A percentile compares a stretch with the other conserved stretches of the same genome.
These are phyloP conservation scores for Rhizopogon vesiculosus DNA, from an alignment of 768 basidiomycete species.

Conservation along the genomic window DNA sequence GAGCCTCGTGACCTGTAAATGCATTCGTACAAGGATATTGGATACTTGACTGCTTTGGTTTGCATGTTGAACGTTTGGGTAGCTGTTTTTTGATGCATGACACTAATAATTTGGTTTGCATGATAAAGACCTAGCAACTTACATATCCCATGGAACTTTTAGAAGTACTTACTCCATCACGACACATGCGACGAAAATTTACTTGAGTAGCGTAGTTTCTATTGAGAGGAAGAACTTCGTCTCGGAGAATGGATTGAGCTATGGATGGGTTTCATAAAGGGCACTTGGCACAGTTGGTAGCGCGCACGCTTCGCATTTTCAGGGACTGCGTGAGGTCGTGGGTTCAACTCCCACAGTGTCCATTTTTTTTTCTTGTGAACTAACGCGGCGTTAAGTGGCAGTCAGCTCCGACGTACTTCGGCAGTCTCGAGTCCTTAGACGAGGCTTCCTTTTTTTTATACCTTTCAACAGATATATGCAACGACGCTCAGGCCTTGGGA, in stretches of 20 bases:
- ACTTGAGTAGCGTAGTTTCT: too few species aligned
- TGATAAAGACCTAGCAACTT: too few species aligned
- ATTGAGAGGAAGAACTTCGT: too few species aligned
- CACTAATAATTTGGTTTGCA: too few species aligned
- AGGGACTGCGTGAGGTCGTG: constrained; percentile 48
- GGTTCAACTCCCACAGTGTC: constrained; percentile 54
- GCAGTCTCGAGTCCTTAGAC: background rate
- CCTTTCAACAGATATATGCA: constrained; percentile 40
- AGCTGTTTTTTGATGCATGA: too few species aligned
- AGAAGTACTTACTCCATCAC: too few species aligned
- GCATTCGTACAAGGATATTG: background rate
- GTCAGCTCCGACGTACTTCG: background rate
- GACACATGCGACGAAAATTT: too few species aligned
- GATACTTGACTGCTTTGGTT: background rate
- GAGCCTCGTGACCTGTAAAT: constrained; percentile 20
- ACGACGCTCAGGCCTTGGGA: constrained; percentile 45
- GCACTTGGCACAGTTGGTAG: constrained; percentile 59
- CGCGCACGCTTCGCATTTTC: constrained; percentile 49
- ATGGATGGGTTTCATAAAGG: constrained; percentile 13
- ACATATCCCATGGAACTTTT: too few species aligned
- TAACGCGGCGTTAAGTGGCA: background rate
- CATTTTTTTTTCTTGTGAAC: constrained; percentile 16
- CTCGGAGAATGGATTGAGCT: too few species aligned
- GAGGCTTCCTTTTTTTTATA: constrained; percentile 1
- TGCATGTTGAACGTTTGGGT: background rate